Evolutionary conservation across 2,329 filamentous ascomycete genomes (phyloP).

Genomic region (Diaporthe batatas): DNA sequence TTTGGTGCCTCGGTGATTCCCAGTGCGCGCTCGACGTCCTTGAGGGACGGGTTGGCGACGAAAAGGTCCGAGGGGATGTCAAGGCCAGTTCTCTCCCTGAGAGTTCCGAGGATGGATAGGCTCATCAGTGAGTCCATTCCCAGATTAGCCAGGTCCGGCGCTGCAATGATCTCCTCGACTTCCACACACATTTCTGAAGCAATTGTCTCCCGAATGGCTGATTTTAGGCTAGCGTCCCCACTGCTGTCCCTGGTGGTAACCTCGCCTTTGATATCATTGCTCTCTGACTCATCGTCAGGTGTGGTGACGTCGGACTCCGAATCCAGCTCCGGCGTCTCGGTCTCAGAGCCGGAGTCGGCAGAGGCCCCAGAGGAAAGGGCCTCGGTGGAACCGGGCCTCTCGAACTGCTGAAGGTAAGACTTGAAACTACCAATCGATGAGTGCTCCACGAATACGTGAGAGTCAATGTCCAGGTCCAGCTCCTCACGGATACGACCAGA

Average conservation of each 20-base stretch:
- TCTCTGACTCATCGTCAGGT: constrained; percentile 65
- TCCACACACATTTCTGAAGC: constrained; percentile 81
- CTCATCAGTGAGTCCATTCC: constrained; percentile 73
- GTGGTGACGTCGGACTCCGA: constrained; percentile 67
- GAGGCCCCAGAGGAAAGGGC: constrained; percentile 49
- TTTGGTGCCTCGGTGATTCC: constrained; percentile 62
- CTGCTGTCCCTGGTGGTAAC: constrained; percentile 49
- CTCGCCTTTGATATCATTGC: constrained; percentile 61
- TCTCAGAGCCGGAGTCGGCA: constrained; percentile 51
- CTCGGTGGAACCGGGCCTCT: constrained; percentile 48
- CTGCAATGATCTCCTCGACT: constrained; percentile 70
- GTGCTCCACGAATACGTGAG: constrained; percentile 66
- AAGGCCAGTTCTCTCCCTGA: constrained; percentile 67
- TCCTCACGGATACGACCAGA: constrained; percentile 70
- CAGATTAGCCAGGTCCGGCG: constrained; percentile 66
- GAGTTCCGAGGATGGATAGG: constrained; percentile 66
- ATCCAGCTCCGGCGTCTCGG: constrained; percentile 40
- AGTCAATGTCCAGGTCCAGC: constrained; percentile 66
- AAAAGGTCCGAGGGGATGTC: constrained; percentile 72
- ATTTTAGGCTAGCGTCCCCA: constrained; percentile 58
- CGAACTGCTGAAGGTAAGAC: constrained; percentile 56
- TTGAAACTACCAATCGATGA: constrained; percentile 68
- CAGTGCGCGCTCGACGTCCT: constrained; percentile 75
- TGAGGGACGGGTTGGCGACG: constrained; percentile 71
- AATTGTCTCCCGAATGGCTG: constrained; percentile 74